These are phyloP conservation scores for Beauveria sp. DNA, from an alignment of 2,329 filamentous ascomycete species.

Conservation along the genomic window DNA sequence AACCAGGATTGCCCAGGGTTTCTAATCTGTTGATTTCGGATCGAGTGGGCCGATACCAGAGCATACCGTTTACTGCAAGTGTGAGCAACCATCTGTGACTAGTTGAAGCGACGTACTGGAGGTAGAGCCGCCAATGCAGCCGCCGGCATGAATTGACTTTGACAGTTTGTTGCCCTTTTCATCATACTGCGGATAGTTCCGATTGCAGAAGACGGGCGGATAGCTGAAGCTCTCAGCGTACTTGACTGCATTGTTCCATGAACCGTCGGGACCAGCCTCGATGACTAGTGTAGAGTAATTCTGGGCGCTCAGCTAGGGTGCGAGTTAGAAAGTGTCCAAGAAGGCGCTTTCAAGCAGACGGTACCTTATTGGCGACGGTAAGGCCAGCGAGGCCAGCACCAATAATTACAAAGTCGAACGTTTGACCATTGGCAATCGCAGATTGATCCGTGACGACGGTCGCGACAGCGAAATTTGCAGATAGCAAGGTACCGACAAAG, in stretches of 20 bases:
- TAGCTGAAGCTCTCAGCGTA: slow-evolving; percentile 14
- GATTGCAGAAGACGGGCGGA: slow-evolving; percentile 16
- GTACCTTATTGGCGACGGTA: slow-evolving; percentile 13
- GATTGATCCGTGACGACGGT: slow-evolving; percentile 17
- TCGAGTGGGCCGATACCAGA: slow-evolving; percentile 18
- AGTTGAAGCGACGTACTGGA: slow-evolving; percentile 15
- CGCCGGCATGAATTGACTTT: slow-evolving; percentile 15
- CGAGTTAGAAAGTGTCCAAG: background rate
- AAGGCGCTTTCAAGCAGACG: background rate
- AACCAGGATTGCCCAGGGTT: slow-evolving; percentile 18
- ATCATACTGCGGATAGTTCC: slow-evolving; percentile 16
- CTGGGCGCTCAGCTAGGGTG: slow-evolving; percentile 14
- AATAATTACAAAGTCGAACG: slow-evolving; percentile 27
- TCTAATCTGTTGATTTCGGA: slow-evolving; percentile 18
- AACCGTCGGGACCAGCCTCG: slow-evolving; percentile 18
- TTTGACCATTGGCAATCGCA: slow-evolving; percentile 4
- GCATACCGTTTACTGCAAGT: slow-evolving; percentile 18
- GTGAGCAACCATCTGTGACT: background rate
- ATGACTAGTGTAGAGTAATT: slow-evolving; percentile 18
- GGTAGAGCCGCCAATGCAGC: slow-evolving; percentile 19
- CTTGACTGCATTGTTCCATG: slow-evolving; percentile 16
- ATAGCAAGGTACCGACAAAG: background rate
- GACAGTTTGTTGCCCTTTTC: slow-evolving; percentile 14
- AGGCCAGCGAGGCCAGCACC: slow-evolving; percentile 32
- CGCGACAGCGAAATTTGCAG: background rate